Conservation (phyloP, 31 red algal genomes). For the Porphyra umbilicalis region DNA sequence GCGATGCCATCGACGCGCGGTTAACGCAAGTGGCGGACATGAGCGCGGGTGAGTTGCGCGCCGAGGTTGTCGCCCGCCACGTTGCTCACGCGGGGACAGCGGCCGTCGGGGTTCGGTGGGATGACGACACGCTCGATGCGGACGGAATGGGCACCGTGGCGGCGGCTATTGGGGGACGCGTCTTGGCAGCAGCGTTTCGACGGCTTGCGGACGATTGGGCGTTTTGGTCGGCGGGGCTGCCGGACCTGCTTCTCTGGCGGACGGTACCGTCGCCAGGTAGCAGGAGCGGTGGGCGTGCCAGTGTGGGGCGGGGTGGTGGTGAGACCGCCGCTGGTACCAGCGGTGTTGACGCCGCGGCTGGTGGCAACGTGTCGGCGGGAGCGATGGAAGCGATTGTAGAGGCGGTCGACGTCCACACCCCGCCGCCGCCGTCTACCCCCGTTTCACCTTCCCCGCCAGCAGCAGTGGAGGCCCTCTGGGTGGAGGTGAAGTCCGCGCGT, state of each 20-base stretch:
- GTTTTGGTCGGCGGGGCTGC: conserved; percentile 67
- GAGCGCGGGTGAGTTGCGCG: conserved; percentile 4
- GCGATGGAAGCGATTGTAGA: background rate
- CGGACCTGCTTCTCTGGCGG: conserved; percentile 68
- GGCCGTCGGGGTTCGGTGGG: conserved; percentile 21
- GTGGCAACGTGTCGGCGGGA: background rate
- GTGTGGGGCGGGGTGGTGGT: background rate
- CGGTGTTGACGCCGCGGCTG: background rate
- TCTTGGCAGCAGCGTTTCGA: conserved; percentile 38
- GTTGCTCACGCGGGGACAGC: conserved; percentile 3
- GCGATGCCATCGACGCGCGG: conserved; percentile 29
- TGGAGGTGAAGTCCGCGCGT: conserved; percentile 64
- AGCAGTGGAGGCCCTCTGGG: conserved; percentile 4
- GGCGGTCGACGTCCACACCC: background rate
- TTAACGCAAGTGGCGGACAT: conserved; percentile 19
- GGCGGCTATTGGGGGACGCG: conserved; percentile 28
- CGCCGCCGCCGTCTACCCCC: background rate
- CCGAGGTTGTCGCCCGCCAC: conserved; percentile 8
- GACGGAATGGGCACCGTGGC: conserved; percentile 25
- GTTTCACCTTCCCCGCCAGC: too few species aligned
- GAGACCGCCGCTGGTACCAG: background rate
- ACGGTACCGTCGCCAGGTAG: too few species aligned
- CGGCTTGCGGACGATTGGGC: conserved; percentile 43
- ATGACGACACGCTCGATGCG: conserved; percentile 18
- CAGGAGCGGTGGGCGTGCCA: background rate